A percentile compares a stretch with the other conserved stretches of the same genome.
Conservation (phyloP, 306 rosid genomes). For the Acmispon strigosus region DNA sequence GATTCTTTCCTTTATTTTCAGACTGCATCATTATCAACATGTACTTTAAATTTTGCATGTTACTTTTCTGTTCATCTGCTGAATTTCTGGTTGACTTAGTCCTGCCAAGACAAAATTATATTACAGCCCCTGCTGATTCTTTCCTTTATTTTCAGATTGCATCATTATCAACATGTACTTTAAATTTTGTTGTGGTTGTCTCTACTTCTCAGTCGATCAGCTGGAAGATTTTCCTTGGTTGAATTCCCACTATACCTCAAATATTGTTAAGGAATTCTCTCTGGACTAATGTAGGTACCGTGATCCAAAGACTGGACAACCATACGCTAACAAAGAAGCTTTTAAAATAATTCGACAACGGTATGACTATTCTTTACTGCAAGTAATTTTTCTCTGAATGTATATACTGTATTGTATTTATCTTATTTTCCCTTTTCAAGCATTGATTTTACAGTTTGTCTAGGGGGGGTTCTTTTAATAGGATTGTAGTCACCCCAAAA, state of each 20-base stretch:
- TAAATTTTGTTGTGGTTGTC: background rate
- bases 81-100: background rate
- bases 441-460: background rate
- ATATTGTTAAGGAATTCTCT: slow-evolving; percentile 8
- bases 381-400: slow-evolving; percentile 4
- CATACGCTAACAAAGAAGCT: slow-evolving; percentile 91
- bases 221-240: slow-evolving; percentile 1
- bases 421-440: slow-evolving; percentile 10
- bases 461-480: background rate
- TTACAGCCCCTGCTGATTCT: background rate
- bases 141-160: background rate
- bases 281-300: slow-evolving; percentile 60
- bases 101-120: background rate
- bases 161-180: background rate
- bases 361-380: slow-evolving; percentile 40
- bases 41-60: background rate
- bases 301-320: slow-evolving; percentile 86
- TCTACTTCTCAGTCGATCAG: background rate
- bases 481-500: background rate
- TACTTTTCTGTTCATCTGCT: background rate
- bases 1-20: background rate
- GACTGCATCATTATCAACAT: slow-evolving; percentile 12
- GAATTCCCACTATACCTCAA: background rate
- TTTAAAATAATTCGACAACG: slow-evolving; percentile 68
- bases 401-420: background rate